These are phyloP conservation scores for Acer saccharum DNA, from an alignment of 345 rosid species.

Conservation along the genomic window DNA sequence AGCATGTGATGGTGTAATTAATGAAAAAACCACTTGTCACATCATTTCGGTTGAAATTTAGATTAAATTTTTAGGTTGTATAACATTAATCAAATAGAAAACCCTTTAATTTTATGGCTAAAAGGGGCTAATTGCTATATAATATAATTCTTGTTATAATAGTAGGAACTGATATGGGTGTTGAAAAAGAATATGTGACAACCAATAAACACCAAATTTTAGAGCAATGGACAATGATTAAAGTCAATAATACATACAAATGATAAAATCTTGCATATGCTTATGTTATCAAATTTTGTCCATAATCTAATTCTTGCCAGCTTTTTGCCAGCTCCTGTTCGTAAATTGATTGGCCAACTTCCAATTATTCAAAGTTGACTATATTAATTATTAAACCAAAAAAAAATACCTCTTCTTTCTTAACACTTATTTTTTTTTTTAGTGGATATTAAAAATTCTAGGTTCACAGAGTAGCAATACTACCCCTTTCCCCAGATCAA, in stretches of 20 bases:
- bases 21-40: too few relatives aligned
- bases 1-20: too few relatives aligned
- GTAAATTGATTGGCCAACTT: neutral
- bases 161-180: too few relatives aligned
- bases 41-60: too few relatives aligned
- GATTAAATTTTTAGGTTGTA: too few relatives aligned
- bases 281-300: neutral
- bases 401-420: neutral
- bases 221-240: neutral
- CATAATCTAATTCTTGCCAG: constrained; percentile 5
- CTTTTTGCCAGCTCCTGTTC: constrained; percentile 6
- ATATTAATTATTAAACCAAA: neutral
- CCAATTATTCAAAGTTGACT: neutral
- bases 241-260: constrained; percentile 3
- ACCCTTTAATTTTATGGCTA: too few relatives aligned
- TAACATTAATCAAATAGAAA: too few relatives aligned
- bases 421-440: neutral
- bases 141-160: too few relatives aligned
- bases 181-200: neutral
- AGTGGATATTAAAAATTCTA: neutral
- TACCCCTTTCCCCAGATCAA: neutral
- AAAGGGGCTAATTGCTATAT: too few relatives aligned
- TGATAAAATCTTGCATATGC: neutral
- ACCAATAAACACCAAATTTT: neutral
- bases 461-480: neutral